Evolutionary conservation across 164 flowering plant genomes (phyloP).

Genomic region (Aristolochia fimbriata): DNA sequence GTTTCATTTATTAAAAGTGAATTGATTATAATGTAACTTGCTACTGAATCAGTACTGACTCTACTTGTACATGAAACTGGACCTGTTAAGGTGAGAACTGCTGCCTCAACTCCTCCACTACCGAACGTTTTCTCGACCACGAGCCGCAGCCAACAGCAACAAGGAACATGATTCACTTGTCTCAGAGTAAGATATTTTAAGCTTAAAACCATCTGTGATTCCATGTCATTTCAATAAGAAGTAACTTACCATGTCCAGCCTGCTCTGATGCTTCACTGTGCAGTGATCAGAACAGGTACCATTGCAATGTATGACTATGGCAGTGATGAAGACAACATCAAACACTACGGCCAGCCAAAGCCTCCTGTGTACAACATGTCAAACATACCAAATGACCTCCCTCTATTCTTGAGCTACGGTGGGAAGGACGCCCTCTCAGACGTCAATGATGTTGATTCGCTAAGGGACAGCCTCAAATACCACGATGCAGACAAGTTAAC

Average conservation of each 20-base stretch:
- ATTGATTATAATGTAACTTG: too few species aligned
- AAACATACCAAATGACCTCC: conserved; percentile 52
- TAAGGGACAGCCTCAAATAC: conserved; percentile 40
- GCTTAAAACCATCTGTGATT: too few species aligned
- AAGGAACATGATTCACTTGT: conserved; percentile 68
- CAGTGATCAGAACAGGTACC: conserved; percentile 56
- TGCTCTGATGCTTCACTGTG: not conserved
- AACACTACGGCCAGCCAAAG: conserved; percentile 52
- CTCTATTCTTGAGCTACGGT: conserved; percentile 70
- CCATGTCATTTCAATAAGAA: not conserved
- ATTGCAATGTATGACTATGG: conserved; percentile 65
- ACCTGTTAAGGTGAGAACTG: conserved; percentile 56
- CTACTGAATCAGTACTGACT: not conserved
- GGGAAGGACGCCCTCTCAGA: conserved; percentile 63
- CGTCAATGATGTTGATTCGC: conserved; percentile 40
- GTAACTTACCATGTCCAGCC: not conserved
- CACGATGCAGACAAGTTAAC: conserved; percentile 54
- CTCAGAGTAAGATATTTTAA: conserved; percentile 54
- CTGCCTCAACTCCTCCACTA: conserved; percentile 52
- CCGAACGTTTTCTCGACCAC: conserved; percentile 31
- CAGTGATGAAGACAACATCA: conserved; percentile 28
- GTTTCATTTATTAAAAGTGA: too few species aligned
- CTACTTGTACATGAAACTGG: not conserved
- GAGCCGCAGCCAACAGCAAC: conserved; percentile 70
- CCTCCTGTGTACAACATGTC: conserved; percentile 69